Conservation (phyloP, 1,284 basidiomycete species). For the Grifola frondosa region DNA sequence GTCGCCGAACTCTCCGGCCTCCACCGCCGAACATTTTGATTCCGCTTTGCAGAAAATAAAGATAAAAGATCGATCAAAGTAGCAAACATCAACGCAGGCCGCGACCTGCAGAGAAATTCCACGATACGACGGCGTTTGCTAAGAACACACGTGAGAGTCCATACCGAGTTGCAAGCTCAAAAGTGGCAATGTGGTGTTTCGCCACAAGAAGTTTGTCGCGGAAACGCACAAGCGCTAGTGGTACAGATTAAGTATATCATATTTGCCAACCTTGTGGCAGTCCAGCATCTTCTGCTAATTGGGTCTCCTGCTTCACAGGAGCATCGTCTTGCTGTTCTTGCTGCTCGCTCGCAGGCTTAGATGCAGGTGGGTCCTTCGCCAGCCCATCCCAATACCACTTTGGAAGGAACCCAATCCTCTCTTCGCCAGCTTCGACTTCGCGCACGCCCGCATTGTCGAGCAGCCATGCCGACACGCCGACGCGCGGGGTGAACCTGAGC, state of each 20-base stretch:
- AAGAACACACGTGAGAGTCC: no score
- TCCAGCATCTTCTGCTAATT: not conserved
- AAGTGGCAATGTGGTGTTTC: no score
- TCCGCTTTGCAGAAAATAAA: no score
- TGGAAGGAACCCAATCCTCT: constrained; percentile 74
- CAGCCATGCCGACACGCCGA: constrained; percentile 46
- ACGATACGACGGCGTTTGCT: no score
- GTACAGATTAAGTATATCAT: not conserved
- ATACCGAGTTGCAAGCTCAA: no score
- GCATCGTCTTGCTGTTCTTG: not conserved
- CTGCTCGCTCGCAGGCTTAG: not conserved
- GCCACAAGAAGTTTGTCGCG: no score
- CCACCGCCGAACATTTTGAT: no score
- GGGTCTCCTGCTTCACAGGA: not conserved
- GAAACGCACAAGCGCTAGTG: no score
- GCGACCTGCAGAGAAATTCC: no score
- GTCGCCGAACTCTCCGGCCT: no score
- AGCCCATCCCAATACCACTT: constrained; percentile 65
- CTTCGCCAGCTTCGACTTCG: constrained; percentile 65
- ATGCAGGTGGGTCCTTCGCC: constrained; percentile 1
- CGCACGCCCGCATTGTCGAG: constrained; percentile 47
- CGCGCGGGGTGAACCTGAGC: constrained; percentile 56
- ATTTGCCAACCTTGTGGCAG: constrained; percentile 8
- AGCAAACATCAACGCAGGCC: no score
- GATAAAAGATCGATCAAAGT: no score